Percentiles rank a stretch among this genome's conserved stretches.
These are phyloP conservation scores for Periconia sp. DNA, from an alignment of 2,329 filamentous ascomycete genomes.

Conservation along the genomic window DNA sequence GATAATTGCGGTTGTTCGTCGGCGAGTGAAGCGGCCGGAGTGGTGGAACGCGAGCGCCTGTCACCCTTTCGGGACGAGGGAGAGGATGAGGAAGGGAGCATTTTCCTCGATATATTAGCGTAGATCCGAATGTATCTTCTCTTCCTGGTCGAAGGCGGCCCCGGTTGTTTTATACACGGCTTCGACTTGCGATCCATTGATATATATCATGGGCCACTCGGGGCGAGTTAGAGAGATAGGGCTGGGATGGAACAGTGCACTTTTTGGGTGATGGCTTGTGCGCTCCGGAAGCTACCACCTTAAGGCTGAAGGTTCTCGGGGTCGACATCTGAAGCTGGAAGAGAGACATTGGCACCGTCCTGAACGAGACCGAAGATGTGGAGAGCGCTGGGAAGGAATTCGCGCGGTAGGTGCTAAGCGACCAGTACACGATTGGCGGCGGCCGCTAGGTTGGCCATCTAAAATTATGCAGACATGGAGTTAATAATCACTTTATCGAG, in stretches of 20 bases:
- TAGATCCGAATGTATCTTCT: conserved; percentile 13
- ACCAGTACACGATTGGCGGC: conserved; percentile 6
- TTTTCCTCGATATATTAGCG: conserved; percentile 14
- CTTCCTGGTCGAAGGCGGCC: conserved; percentile 8
- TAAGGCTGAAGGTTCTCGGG: conserved; percentile 13
- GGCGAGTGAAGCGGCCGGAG: conserved; percentile 6
- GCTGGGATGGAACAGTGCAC: conserved; percentile 6
- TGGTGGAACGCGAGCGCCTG: conserved; percentile 8
- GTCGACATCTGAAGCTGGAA: conserved; percentile 10
- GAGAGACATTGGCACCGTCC: conserved; percentile 5
- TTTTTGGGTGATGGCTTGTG: too few species aligned
- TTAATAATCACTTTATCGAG: conserved; percentile 18
- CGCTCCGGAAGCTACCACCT: conserved; percentile 3
- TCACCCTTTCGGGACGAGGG: conserved; percentile 9
- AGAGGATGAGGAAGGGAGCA: conserved; percentile 18
- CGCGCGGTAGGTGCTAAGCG: conserved; percentile 1
- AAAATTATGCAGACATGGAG: conserved; percentile 5
- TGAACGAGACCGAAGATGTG: conserved; percentile 3
- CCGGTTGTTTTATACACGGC: conserved; percentile 22
- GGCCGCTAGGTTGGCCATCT: conserved; percentile 1
- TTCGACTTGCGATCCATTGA: conserved; percentile 7
- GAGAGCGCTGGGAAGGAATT: conserved; percentile 12
- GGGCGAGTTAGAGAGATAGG: conserved; percentile 4
- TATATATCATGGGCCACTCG: background rate
- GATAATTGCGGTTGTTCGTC: conserved; percentile 20